Conservation (phyloP, 2,329 filamentous ascomycete genomes). For the Penicillium sp. region DNA sequence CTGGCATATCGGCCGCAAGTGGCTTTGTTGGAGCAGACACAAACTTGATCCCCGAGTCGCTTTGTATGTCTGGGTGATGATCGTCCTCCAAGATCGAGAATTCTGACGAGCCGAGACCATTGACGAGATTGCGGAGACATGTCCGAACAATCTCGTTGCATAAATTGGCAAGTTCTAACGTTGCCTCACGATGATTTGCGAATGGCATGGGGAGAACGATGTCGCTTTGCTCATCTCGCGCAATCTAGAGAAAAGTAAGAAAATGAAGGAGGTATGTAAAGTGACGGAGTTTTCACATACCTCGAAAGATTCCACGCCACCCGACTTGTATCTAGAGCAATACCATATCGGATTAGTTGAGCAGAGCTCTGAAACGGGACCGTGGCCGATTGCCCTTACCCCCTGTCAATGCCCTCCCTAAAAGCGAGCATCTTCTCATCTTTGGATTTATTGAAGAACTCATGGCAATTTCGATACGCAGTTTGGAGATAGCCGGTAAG, state of each 20-base stretch:
- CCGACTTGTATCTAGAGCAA: background rate
- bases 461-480: conserved; percentile 6
- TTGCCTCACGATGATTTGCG: background rate
- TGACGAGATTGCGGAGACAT: background rate
- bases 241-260: background rate
- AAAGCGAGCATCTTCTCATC: conserved; percentile 13
- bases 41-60: conserved; percentile 11
- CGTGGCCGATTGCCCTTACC: conserved; percentile 2
- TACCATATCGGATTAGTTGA: background rate
- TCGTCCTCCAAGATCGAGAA: conserved; percentile 3
- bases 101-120: background rate
- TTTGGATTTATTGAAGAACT: conserved; percentile 8
- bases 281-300: background rate
- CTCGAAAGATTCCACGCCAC: background rate
- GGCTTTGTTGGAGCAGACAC: conserved; percentile 11
- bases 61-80: conserved; percentile 4
- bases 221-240: background rate
- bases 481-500: background rate
- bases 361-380: background rate
- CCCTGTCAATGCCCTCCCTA: conserved; percentile 5
- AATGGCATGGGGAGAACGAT: background rate
- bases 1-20: conserved; percentile 5
- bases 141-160: background rate
- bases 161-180: background rate
- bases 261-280: background rate